Base-by-base conservation (phyloP, 148 eudicot genomes). In the Fagopyrum homotropicum region DNA sequence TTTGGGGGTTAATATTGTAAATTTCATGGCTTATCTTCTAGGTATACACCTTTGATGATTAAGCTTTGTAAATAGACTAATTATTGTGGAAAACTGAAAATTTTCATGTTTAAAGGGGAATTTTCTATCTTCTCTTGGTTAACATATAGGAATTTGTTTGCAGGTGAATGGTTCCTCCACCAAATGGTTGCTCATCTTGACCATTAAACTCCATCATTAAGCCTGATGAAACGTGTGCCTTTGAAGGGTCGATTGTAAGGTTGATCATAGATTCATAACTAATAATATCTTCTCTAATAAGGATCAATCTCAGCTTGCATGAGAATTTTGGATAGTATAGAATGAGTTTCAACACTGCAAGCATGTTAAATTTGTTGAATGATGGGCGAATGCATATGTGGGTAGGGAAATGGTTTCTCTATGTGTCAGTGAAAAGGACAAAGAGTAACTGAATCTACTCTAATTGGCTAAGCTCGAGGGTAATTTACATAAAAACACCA, bases 31-130 rank as follows among this genome's bases (percentile, higher is more conserved):
- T 22, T 22, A 22, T 30, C 89, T 92, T 69, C 96, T 97, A 80
- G 97, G 97, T 94, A 50, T 35, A 26, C n/a, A 22, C 45, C n/a
- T 6, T 35, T 29, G 35, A 66, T 43, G 71, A 30, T 40, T 15
- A 66, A 43, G 19, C 71, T 29, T 35, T 66, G 47, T 66, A 35
- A 40, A 40, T 66, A 6, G 46, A 1, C 71, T 40, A 40, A 66
- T 35, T 40, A 4, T 4, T 26, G 8, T 61, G 68, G 43, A 61
- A n/a, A 61, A 14, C 46, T 5, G 5, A 14, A 66, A 14, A 14
- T 43, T 2, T 22, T 22, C 26, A 22, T 22, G 26, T 22, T 22
- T 22, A 22, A 22, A 22, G 26, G 26, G 26, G 26, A 22, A 22
- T 22, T 22, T 0, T 22, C 26, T 22, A 22, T 22, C 26, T 22